Evolutionary conservation across 768 basidiomycete species (phyloP).

Genomic region (Leccinum barrowsii): DNA sequence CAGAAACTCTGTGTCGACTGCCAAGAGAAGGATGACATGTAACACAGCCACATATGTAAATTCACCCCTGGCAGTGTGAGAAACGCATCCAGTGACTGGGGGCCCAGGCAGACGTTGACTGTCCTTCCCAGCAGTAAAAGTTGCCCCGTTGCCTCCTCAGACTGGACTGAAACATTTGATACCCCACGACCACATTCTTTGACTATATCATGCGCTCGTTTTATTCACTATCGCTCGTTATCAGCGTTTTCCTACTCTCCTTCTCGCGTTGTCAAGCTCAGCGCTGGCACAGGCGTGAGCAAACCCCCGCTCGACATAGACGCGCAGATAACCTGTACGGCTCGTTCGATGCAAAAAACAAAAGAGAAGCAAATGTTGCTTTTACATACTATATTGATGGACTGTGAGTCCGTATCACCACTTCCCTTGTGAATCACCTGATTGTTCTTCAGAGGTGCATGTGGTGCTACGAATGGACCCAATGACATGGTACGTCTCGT

Average conservation of each 20-base stretch:
- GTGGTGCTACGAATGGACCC: slow-evolving; percentile 25
- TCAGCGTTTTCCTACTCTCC: slow-evolving; percentile 13
- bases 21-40: neutral
- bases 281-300: slow-evolving; percentile 10
- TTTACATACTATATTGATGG: slow-evolving; percentile 30
- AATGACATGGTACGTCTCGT: slow-evolving; percentile 25
- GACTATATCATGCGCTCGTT: slow-evolving; percentile 30
- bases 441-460: slow-evolving; percentile 38
- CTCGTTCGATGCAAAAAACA: slow-evolving; percentile 6
- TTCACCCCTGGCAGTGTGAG: neutral
- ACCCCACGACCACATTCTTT: slow-evolving; percentile 1
- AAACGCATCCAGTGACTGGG: neutral
- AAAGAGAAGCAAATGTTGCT: slow-evolving; percentile 14
- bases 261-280: slow-evolving; percentile 10
- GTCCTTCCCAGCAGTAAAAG: neutral
- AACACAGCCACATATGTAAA: neutral
- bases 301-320: slow-evolving; percentile 8
- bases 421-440: neutral
- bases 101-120: too few species aligned
- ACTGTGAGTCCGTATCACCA: slow-evolving; percentile 13
- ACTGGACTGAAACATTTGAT: neutral
- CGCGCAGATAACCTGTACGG: neutral
- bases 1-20: too few species aligned
- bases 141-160: neutral
- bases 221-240: slow-evolving; percentile 22